Evolutionary conservation across 2,329 filamentous ascomycete species (phyloP), one percentile per base, ranked within the genome.

Genomic region (Aspergillus aculeatus): DNA sequence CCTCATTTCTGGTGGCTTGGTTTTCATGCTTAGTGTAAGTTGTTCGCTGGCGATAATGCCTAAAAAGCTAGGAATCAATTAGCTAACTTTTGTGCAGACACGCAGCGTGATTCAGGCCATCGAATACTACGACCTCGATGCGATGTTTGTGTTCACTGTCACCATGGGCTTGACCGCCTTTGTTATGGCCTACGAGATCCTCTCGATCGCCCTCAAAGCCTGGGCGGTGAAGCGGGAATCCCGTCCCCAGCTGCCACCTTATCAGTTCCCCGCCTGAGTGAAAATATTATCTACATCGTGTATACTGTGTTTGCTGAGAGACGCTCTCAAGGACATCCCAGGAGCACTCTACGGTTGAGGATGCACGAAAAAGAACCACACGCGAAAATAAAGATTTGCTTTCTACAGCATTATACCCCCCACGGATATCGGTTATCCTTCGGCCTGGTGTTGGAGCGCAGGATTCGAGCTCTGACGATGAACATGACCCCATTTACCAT

Each of bases 111-210:
- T 97, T 26, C 74, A 82, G 10, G 86, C 87, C n/a, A 91, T 96
- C 80, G 88, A 93, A 61, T 83, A 84, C 58, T 89, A 93, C 71
- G 77, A 87, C 4, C 79, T 96, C 16, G 90, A 96, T 70, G 91
- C 91, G 64, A 97, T 96, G 92, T 95, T 96, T 75, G 86, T 92
- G 62, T 96, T 96, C 76, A 96, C 92, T 0, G 84, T 96, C 35
- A 90, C 87, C 10, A 90, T 96, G 85, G 94, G 93, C 2, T 73
- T 96, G 6, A 90, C 92, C 1, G 89, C 88, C 2, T 81, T 96
- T 54, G 76, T 96, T 54, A 94, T 97, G 90, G 88, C 92, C 0
- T 96, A 91, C 87, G 84, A 89, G 56, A 84, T 96, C 21, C 70
- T 92, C 29, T 80, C 90, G 11, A 85, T 97, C 61, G 89, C 92